phyloP scores from a whole-genome alignment of 2,329 filamentous ascomycete species.

The Aspergillus costaricaensis region DNA sequence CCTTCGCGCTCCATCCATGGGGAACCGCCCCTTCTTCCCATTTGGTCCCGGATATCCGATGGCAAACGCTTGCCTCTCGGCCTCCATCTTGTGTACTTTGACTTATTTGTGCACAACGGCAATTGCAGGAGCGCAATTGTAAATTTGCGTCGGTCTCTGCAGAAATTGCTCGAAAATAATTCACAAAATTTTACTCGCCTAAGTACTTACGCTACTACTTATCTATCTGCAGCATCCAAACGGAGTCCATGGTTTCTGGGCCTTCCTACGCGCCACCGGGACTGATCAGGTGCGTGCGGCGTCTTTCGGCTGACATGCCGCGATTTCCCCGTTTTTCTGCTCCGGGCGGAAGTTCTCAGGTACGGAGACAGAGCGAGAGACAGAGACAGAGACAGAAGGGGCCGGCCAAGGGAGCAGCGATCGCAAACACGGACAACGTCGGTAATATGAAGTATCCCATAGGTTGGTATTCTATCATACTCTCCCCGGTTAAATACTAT shows the following conservation, averaged over 20 bases:
- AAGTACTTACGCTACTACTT: not conserved
- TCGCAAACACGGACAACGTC: not conserved
- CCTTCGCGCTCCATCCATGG: conserved; percentile 25
- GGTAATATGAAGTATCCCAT: not conserved
- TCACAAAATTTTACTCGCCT: not conserved
- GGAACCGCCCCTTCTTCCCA: conserved; percentile 29
- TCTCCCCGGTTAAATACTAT: not conserved
- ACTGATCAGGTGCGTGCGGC: conserved; percentile 6
- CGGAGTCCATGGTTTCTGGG: not conserved
- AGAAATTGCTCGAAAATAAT: not conserved
- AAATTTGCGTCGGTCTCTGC: not conserved
- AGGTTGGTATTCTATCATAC: not conserved
- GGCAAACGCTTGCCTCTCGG: conserved; percentile 17
- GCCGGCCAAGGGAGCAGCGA: no score
- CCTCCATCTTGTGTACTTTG: conserved; percentile 1
- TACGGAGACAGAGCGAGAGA: not conserved
- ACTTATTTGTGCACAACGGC: not conserved
- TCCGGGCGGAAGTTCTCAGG: conserved; percentile 3
- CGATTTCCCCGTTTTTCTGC: conserved; percentile 5
- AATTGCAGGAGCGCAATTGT: not conserved
- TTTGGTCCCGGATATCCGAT: conserved; percentile 34
- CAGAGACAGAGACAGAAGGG: not conserved
- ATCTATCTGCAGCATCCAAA: not conserved
- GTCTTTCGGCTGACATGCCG: conserved; percentile 14
- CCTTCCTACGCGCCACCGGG: conserved; percentile 3